Evolutionary conservation across 2,329 filamentous ascomycete species (phyloP).

Genomic region (Verticillium isaacii): DNA sequence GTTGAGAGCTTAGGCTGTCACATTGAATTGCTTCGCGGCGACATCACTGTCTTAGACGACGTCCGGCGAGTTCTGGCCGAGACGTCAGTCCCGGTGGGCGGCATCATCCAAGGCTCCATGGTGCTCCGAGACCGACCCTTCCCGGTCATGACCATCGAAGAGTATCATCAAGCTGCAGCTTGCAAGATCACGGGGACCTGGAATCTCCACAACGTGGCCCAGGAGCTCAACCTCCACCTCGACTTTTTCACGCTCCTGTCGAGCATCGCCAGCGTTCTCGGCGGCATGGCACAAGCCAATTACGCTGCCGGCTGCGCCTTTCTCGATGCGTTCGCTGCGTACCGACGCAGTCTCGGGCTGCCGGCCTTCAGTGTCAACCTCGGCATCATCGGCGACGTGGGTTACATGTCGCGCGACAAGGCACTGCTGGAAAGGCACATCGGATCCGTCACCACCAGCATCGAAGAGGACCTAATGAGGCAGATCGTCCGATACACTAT

Average conservation of each 20-base stretch:
- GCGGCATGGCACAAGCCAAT: constrained; percentile 25
- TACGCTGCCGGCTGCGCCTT: constrained; percentile 28
- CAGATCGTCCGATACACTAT: neutral
- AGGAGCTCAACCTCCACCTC: constrained; percentile 15
- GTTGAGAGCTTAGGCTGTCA: constrained; percentile 13
- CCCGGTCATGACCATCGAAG: constrained; percentile 22
- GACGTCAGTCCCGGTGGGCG: constrained; percentile 5
- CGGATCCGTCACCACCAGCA: neutral
- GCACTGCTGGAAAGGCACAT: constrained; percentile 16
- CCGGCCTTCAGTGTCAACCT: constrained; percentile 1
- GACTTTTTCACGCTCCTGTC: constrained; percentile 32
- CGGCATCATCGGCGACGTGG: constrained; percentile 3
- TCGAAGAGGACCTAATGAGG: neutral
- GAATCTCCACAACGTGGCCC: constrained; percentile 28
- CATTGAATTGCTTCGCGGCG: constrained; percentile 9
- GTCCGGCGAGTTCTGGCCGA: constrained; percentile 6
- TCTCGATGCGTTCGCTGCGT: constrained; percentile 23
- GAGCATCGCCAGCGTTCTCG: constrained; percentile 23
- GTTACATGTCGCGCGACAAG: constrained; percentile 24
- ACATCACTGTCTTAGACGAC: constrained; percentile 12
- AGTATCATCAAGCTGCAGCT: constrained; percentile 21
- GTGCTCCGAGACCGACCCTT: constrained; percentile 19
- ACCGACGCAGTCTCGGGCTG: constrained; percentile 4
- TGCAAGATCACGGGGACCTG: constrained; percentile 32
- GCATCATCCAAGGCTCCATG: constrained; percentile 26